A percentile compares a stretch with the other conserved stretches of the same genome.
These are phyloP conservation scores for Magnolia kwangsiensis DNA, from an alignment of 164 flowering plant species.

Conservation along the genomic window DNA sequence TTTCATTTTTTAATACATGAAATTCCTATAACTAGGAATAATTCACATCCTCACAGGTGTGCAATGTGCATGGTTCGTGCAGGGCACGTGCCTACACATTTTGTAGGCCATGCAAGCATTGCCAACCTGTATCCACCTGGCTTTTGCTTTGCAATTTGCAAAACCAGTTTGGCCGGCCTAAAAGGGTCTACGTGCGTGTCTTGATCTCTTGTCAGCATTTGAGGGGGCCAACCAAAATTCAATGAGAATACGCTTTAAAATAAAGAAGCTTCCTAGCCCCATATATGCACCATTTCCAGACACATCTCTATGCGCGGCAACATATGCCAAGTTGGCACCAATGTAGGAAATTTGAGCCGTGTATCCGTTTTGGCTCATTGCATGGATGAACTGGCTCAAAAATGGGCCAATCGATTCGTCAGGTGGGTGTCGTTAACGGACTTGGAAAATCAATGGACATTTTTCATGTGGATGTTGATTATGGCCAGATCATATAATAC, in stretches of 20 bases:
- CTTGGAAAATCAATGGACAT: no score
- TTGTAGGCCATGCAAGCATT: not conserved
- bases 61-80: not conserved
- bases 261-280: not conserved
- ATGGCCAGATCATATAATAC: no score
- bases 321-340: not conserved
- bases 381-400: no score
- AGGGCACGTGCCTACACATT: not conserved
- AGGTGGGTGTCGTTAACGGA: no score
- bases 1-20: not conserved
- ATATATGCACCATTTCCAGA: not conserved
- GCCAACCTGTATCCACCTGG: constrained; percentile 1
- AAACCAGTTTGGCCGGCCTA: not conserved
- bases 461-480: no score
- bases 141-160: not conserved
- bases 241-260: no score
- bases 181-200: not conserved
- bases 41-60: not conserved
- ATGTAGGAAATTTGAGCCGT: not conserved
- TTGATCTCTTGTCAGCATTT: not conserved
- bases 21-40: no score
- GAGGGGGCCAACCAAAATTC: not conserved
- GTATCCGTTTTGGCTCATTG: no score
- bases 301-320: not conserved
- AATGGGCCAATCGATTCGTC: no score